Conservation (phyloP, 2,329 filamentous ascomycete species). For the Stagonosporopsis tanaceti region DNA sequence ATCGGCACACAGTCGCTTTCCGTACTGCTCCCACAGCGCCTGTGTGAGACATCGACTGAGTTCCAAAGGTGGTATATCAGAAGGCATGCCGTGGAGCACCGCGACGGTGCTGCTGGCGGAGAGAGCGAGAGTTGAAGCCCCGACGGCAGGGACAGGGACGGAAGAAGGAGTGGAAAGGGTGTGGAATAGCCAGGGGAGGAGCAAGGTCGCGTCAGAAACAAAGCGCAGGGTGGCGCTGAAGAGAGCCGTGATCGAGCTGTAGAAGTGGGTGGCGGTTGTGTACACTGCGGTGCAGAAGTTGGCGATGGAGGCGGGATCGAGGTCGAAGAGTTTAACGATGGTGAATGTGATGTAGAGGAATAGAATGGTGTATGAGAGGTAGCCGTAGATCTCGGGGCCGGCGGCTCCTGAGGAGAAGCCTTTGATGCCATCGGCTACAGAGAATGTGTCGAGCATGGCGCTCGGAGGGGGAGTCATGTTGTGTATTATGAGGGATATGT, state of each 20-base stretch:
- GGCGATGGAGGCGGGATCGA: not conserved
- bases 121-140: not conserved
- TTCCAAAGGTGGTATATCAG: not conserved
- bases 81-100: not conserved
- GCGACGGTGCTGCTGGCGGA: not conserved
- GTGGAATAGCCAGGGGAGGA: not conserved
- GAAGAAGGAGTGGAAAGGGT: not conserved
- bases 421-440: not conserved
- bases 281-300: not conserved
- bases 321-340: not conserved
- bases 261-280: not conserved
- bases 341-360: not conserved
- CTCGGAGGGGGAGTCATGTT: conserved; percentile 1
- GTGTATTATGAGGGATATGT: not conserved
- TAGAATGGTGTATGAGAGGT: not conserved
- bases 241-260: not conserved
- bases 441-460: not conserved
- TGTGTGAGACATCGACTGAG: not conserved
- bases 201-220: not conserved
- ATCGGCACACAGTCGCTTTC: not conserved
- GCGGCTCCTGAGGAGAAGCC: conserved; percentile 2
- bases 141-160: not conserved
- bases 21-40: not conserved
- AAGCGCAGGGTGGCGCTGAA: not conserved
- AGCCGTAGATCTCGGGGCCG: not conserved